Percentiles rank a stretch among this genome's conserved stretches.
Evolutionary conservation across 805 yeast genomes (phyloP).

Genomic region (Kuraishia piskuri): DNA sequence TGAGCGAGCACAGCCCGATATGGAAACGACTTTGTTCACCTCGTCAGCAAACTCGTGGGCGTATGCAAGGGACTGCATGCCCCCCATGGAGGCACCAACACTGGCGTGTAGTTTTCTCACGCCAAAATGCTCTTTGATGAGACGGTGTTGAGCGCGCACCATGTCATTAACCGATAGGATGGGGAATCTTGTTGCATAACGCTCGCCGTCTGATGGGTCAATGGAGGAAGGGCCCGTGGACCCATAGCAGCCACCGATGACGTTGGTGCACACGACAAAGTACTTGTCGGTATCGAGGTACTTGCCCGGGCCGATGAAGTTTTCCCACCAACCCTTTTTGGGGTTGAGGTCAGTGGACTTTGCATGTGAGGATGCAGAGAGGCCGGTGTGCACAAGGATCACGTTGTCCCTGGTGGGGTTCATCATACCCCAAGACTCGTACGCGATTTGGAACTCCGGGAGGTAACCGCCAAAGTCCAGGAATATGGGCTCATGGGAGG

Average conservation of each 20-base stretch:
- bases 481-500: constrained; percentile 48
- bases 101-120: constrained; percentile 64
- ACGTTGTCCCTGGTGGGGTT: constrained; percentile 60
- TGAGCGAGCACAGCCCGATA: constrained; percentile 88
- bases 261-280: constrained; percentile 84
- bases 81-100: constrained; percentile 95
- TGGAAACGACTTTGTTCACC: constrained; percentile 67
- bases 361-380: constrained; percentile 92
- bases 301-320: constrained; percentile 78
- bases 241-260: constrained; percentile 91
- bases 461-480: constrained; percentile 78
- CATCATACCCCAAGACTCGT: constrained; percentile 84
- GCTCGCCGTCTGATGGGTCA: constrained; percentile 57
- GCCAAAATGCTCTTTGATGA: constrained; percentile 55
- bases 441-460: constrained; percentile 75
- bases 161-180: constrained; percentile 79
- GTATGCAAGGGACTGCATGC: constrained; percentile 92
- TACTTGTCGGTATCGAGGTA: constrained; percentile 75
- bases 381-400: constrained; percentile 78
- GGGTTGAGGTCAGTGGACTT: constrained; percentile 64
- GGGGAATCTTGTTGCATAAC: constrained; percentile 85
- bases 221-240: constrained; percentile 85
- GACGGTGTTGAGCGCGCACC: constrained; percentile 79
- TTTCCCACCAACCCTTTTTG: constrained; percentile 92
- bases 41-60: constrained; percentile 75